Conservation (phyloP, 352 stramenopile genomes). For the Phytophthora europaea region DNA sequence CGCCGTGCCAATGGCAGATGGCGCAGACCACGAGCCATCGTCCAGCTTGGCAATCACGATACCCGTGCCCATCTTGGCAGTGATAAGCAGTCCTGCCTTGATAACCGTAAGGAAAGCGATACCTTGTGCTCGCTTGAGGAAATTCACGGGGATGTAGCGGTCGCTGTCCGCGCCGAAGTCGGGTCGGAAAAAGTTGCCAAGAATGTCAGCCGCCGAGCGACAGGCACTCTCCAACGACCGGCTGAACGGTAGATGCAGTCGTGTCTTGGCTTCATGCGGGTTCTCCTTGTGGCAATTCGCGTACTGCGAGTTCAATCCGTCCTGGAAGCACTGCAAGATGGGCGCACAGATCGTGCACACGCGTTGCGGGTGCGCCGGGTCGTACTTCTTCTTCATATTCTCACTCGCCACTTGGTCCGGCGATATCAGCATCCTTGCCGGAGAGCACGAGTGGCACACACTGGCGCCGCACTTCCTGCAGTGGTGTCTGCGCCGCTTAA, state of each 20-base stretch:
- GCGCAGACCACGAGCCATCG: constrained; percentile 91
- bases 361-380: constrained; percentile 76
- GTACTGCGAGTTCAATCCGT: constrained; percentile 73
- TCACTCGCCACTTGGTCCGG: constrained; percentile 64
- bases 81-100: constrained; percentile 87
- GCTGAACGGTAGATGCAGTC: constrained; percentile 80
- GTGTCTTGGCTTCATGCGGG: constrained; percentile 74
- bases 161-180: constrained; percentile 78
- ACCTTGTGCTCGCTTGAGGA: constrained; percentile 85
- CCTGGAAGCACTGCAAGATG: constrained; percentile 79
- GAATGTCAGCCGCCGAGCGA: constrained; percentile 77
- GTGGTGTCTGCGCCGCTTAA: constrained; percentile 75
- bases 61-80: constrained; percentile 82
- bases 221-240: constrained; percentile 83
- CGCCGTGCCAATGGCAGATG: constrained; percentile 93
- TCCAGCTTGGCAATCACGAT: constrained; percentile 93
- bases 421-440: constrained; percentile 80
- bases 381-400: constrained; percentile 67
- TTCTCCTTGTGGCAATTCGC: constrained; percentile 89
- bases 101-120: constrained; percentile 90
- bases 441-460: constrained; percentile 77
- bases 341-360: constrained; percentile 87
- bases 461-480: constrained; percentile 81
- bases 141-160: constrained; percentile 79
- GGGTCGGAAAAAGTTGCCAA: constrained; percentile 85